Evolutionary conservation across 306 rosid genomes (phyloP), one percentile per base, ranked within the genome.

Genomic region (Mimosa bimucronata): DNA sequence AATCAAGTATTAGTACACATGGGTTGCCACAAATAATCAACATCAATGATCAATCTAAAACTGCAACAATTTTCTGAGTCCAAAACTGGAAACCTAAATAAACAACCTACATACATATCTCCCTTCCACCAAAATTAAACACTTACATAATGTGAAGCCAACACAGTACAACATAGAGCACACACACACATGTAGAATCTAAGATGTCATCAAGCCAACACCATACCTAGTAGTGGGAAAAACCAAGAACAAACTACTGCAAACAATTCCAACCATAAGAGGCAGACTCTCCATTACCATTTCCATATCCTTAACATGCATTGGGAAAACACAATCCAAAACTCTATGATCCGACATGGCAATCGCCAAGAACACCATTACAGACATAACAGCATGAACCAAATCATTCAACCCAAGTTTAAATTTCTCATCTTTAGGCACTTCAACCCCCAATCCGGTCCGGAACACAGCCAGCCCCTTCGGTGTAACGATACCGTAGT

Each of bases 211-310:
- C 78, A 89, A 88, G 8, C 89, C 89, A 66, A 86, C 46, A 5
- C 94, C 92, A 80, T 76, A 53, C 45, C 92, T 80, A 30, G 90
- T 85, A 19, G 61, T 88, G 0, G 94, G 94, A 81, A 86, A 90
- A 34, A 90, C 90, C 18, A 90, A 83, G 41, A 88, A 90, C 67
- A 90, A 77, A 3, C 74, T 85, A 52, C 94, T 90, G 58, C 94
- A 90, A 7, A 90, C 75, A 41, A 85, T 79, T 62, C 77, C 94
- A 28, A 90, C 85, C 92, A 88, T 88, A 71, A 90, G 46, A 18
- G 94, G 94, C 61, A 90, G 86, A 66, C 92, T 88, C 79, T 90
- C 89, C 94, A 88, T 85, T 0, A 90, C 87, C 28, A 88, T 89
- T 37, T 88, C 90, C 89, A 88, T 83, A 13, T 86, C 91, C 83